A percentile compares a stretch with the other conserved stretches of the same genome.
Conservation (phyloP, 345 rosid genomes). For the Salix udensis region DNA sequence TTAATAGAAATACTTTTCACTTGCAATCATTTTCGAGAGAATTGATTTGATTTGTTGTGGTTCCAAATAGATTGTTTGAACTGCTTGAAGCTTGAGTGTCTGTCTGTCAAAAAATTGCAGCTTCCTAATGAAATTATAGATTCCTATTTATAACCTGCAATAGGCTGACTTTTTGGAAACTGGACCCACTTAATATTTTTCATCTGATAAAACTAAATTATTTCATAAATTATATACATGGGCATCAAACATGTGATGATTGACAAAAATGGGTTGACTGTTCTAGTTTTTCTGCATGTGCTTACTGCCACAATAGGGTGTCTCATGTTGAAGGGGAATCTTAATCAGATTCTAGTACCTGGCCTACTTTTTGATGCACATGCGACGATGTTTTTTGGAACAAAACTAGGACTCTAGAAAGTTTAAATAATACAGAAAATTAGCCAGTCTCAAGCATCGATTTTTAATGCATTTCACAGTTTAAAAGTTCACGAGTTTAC, state of each 20-base stretch:
- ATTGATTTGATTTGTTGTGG: background rate
- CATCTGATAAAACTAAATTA: background rate
- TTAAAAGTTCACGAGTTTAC: background rate
- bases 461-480: background rate
- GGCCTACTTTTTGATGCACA: background rate
- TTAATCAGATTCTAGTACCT: background rate
- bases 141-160: background rate
- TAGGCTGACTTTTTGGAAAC: background rate
- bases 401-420: background rate
- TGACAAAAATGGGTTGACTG: background rate
- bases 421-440: background rate
- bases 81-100: background rate
- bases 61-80: background rate
- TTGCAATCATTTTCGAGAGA: background rate
- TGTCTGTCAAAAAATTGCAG: background rate
- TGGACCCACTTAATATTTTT: background rate
- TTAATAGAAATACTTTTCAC: background rate
- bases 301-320: background rate
- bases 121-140: background rate
- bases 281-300: background rate
- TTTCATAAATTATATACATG: background rate
- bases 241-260: background rate
- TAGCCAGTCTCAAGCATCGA: background rate
- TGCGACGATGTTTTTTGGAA: background rate
- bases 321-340: background rate